Evolutionary conservation across 176 grass and related monocot species (phyloP), one percentile per base, ranked within the genome.

Genomic region (maize (Zea mays)): DNA sequence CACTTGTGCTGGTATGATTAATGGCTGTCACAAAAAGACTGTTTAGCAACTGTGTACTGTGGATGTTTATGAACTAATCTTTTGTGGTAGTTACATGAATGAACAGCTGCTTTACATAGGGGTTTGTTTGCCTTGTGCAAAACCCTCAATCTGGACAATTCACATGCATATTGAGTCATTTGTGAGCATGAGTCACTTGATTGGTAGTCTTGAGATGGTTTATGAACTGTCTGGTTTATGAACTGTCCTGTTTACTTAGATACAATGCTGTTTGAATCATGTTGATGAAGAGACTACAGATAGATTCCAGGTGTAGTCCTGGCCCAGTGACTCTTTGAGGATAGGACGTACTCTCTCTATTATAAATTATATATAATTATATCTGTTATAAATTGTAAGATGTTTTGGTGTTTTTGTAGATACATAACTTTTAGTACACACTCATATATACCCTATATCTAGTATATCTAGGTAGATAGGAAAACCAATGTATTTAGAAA

Each of bases 11-110:
- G 20, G 44, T 52, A 62, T 54, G 43, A 49, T 73, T 55, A 21
- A 69, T 81, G 78, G 48, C 65, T 63, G 35, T 34, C 61, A 69
- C 36, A 38, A 62, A 69, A 61, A 13, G 48, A 12, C 13, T 21
- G 19, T 44, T 65, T 62, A 2, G 36, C 58, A 43, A 54, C 15
- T 54, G 12, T 60, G 34, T 40, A 41, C 1, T 47, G 56, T 39
- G 3, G 46, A 55, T 64, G n/a, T 42, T 12, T 79, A 8, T 69
- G 40, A 36, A 44, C 40, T 13, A 6, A 33, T 19, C 19, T 5
- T 63, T 5, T 63, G 6, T 56, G 17, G 73, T 35, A 48, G 27
- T 73, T 36, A 34, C 46, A 65, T 50, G 61, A 52, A 15, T 66
- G 45, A 41, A 41, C n/a, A 45, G 8, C n/a, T 68, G 4, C 17